Percentiles rank a stretch among this genome's conserved stretches.
Evolutionary conservation across 352 stramenopile genomes (phyloP).

Genomic region (Globisporangium yorkense): DNA sequence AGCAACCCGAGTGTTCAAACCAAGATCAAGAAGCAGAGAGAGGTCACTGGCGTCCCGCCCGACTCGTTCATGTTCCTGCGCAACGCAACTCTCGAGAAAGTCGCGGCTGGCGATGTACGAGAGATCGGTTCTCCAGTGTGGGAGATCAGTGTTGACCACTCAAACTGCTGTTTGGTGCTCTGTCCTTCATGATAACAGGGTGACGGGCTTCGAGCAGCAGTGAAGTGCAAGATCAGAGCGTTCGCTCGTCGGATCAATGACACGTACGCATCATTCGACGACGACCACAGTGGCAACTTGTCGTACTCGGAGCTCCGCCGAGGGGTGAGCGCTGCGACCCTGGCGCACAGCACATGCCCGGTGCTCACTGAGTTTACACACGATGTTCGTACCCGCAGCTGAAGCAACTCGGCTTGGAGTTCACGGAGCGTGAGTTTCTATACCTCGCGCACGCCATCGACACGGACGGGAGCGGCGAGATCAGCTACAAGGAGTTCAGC

Average conservation of each 20-base stretch:
- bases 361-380: background rate
- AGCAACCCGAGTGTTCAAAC: slow-evolving; percentile 4
- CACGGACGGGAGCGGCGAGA: slow-evolving; percentile 42
- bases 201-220: slow-evolving; percentile 23
- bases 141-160: background rate
- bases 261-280: slow-evolving; percentile 44
- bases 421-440: slow-evolving; percentile 44
- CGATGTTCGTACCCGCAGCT: slow-evolving; percentile 20
- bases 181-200: slow-evolving; percentile 17
- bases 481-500: slow-evolving; percentile 56
- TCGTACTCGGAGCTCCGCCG: slow-evolving; percentile 45
- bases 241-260: slow-evolving; percentile 42
- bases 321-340: slow-evolving; percentile 18
- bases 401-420: slow-evolving; percentile 36
- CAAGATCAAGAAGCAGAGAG: slow-evolving; percentile 4
- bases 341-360: background rate
- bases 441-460: slow-evolving; percentile 32
- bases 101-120: slow-evolving; percentile 1
- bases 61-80: slow-evolving; percentile 38
- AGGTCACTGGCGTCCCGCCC: slow-evolving; percentile 3
- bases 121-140: background rate
- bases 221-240: slow-evolving; percentile 33
- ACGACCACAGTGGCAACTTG: slow-evolving; percentile 44
- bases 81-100: slow-evolving; percentile 14
- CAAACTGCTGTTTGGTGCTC: background rate